Evolutionary conservation across 768 basidiomycete genomes (phyloP), one percentile per base, ranked within the genome.

Genomic region (Tricholoma hemisulphureum): DNA sequence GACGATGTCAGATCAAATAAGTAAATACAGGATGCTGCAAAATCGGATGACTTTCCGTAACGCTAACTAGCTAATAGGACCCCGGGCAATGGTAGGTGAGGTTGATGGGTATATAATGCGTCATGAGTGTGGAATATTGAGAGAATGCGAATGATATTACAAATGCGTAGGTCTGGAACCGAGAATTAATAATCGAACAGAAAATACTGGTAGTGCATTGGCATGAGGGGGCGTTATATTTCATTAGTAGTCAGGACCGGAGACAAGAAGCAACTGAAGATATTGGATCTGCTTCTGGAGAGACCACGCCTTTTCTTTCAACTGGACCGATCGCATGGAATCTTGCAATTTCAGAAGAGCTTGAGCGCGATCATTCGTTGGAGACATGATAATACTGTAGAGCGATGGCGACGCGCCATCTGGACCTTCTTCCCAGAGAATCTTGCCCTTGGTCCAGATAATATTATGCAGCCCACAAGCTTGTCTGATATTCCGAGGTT

Each of bases 391-490:
- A 7, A 28, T 29, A n/a, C 9, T 18, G 16, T 29, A 49, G 28
- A 49, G 46, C 16, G 46, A 26, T 3, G 26, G 26, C 14, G 26
- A 29, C 26, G 18, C 7, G 5, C 2, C 46, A 1, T 49, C 46
- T 9, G n/a, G 26, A 49, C 26, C 46, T 8, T 49, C 46, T n/a
- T 49, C 46, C n/a, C n/a, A 49, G 16, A 49, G n/a, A 9, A 49
- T 49, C n/a, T 29, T 49, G 28, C 46, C 46, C 5, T 49, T n/a
- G 3, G 26, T 29, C 46, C 46, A 49, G 9, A 57, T 52, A 4
- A 41, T 54, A 21, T 54, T 54, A 6, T 60, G 63, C 37, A 71
- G 54, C 23, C 67, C 67, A 23, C 61, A 59, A 55, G 61, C 65
- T 37, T 53, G 41, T 20, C 62, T 59, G 26, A 67, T 61, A 46